A percentile compares a stretch with the other conserved stretches of the same genome.
Evolutionary conservation across 768 basidiomycete species (phyloP).

Genomic region (Leccinum subtestaceum): DNA sequence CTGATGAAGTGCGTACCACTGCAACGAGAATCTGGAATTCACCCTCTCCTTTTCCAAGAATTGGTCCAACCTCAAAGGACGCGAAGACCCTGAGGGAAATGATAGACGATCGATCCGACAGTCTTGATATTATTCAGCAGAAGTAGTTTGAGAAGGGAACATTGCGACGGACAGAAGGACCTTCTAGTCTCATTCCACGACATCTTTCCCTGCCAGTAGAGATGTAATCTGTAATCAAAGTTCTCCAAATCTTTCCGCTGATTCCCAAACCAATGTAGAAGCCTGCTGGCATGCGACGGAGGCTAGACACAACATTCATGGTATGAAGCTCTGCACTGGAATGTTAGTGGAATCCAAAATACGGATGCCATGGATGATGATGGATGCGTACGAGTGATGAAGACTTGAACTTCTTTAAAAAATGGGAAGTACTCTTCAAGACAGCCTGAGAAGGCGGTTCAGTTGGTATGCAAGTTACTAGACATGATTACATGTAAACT

Average conservation of each 20-base stretch:
- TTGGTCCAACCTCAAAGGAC: not conserved
- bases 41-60: not conserved
- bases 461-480: too few relatives aligned
- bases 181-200: not conserved
- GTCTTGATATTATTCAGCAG: not conserved
- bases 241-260: not conserved
- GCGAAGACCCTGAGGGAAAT: not conserved
- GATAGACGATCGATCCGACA: not conserved
- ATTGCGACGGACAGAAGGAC: not conserved
- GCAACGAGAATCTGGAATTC: not conserved
- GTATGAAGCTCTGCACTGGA: not conserved
- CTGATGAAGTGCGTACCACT: not conserved
- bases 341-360: too few relatives aligned
- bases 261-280: not conserved
- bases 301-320: not conserved
- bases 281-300: not conserved
- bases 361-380: too few relatives aligned
- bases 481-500: too few relatives aligned
- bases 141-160: not conserved
- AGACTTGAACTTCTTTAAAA: too few relatives aligned
- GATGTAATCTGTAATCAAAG: not conserved
- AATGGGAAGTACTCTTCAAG: too few relatives aligned
- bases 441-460: too few relatives aligned
- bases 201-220: not conserved
- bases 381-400: too few relatives aligned